These are phyloP conservation scores for Pichia sp. DNA, from an alignment of 1,139 yeast genomes.

Conservation along the genomic window DNA sequence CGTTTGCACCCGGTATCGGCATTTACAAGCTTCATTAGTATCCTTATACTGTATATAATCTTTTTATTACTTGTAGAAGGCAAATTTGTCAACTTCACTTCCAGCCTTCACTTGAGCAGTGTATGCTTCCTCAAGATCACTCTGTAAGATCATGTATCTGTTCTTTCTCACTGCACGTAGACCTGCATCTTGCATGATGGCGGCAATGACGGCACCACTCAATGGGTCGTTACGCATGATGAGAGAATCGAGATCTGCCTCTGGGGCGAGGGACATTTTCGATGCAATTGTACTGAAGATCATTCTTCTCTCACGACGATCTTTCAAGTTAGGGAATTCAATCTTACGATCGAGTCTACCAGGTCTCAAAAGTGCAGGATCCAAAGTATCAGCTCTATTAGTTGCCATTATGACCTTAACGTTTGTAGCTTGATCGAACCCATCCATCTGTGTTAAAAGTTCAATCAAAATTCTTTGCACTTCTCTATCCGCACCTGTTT, in stretches of 20 bases:
- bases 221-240: slow-evolving; percentile 94
- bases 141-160: slow-evolving; percentile 91
- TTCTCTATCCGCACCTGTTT: slow-evolving; percentile 99
- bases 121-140: slow-evolving; percentile 96
- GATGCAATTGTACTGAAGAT: slow-evolving; percentile 96
- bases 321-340: slow-evolving; percentile 92
- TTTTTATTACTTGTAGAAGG: slow-evolving; percentile 72
- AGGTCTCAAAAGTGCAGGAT: slow-evolving; percentile 95
- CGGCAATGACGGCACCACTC: slow-evolving; percentile 97
- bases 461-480: slow-evolving; percentile 97
- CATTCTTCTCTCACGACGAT: slow-evolving; percentile 94
- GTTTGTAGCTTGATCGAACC: slow-evolving; percentile 91
- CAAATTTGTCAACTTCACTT: slow-evolving; percentile 93
- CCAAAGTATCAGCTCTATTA: slow-evolving; percentile 94
- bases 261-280: slow-evolving; percentile 97
- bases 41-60: neutral
- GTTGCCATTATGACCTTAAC: slow-evolving; percentile 99
- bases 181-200: slow-evolving; percentile 99
- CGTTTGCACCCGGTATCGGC: slow-evolving; percentile 56
- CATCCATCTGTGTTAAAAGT: slow-evolving; percentile 97
- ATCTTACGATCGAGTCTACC: slow-evolving; percentile 98
- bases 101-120: slow-evolving; percentile 95
- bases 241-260: slow-evolving; percentile 89
- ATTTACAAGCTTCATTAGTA: slow-evolving; percentile 35
- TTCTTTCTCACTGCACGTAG: slow-evolving; percentile 96